Evolutionary conservation across 345 rosid genomes (phyloP).

Genomic region (Eucalyptus shirleyi): DNA sequence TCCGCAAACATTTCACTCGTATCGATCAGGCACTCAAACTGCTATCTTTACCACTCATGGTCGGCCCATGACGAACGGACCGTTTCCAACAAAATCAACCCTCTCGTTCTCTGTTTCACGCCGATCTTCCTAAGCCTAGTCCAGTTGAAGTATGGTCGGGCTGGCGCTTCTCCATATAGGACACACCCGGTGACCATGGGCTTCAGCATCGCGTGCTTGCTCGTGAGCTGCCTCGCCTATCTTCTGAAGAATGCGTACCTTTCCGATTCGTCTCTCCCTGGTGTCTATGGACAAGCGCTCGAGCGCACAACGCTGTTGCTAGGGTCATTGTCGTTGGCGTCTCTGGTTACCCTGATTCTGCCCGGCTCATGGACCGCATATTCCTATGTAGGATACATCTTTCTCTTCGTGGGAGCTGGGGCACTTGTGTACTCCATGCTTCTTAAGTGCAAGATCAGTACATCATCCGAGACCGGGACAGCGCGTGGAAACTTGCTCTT

Average conservation of each 20-base stretch:
- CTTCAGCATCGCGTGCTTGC: neutral
- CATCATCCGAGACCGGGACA: neutral
- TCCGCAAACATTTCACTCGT: neutral
- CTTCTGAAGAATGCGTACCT: neutral
- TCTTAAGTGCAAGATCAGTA: neutral
- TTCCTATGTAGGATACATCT: neutral
- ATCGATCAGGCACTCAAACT: neutral
- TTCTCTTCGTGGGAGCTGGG: neutral
- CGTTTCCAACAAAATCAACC: neutral
- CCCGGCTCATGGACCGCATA: neutral
- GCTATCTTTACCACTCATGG: neutral
- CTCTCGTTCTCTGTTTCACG: neutral
- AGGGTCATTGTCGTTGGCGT: neutral
- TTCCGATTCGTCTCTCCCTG: neutral
- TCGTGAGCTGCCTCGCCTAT: neutral
- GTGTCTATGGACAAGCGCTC: neutral
- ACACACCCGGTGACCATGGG: neutral
- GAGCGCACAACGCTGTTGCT: neutral
- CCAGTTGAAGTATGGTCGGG: neutral
- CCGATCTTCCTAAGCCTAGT: neutral
- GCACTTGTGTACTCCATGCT: accelerated
- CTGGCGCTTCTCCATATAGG: neutral
- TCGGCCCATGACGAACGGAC: accelerated
- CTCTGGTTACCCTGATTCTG: neutral
- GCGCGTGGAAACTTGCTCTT: neutral